Evolutionary conservation across 768 basidiomycete species (phyloP).

Genomic region (Collybia sordida): DNA sequence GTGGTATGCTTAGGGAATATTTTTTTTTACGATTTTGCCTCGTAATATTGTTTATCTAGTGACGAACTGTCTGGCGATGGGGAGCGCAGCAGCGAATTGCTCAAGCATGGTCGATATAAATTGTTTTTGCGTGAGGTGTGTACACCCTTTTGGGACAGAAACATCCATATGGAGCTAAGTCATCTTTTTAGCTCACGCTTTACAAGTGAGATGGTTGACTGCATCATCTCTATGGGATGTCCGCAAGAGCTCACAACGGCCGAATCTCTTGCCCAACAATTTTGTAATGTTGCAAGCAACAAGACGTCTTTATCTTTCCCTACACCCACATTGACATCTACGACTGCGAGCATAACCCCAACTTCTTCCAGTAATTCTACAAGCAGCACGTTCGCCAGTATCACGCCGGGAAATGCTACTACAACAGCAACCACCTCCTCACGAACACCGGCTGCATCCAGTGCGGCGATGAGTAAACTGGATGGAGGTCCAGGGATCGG

Average conservation of each 20-base stretch:
- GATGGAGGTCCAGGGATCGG: too few relatives aligned
- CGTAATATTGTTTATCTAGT: slow-evolving; percentile 27
- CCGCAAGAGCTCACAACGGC: slow-evolving; percentile 33
- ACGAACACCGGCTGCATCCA: slow-evolving; percentile 10
- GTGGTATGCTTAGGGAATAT: slow-evolving; percentile 27
- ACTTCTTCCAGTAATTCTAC: slow-evolving; percentile 4
- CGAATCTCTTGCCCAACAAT: slow-evolving; percentile 45
- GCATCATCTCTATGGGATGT: slow-evolving; percentile 37
- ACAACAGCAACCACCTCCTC: slow-evolving; percentile 3
- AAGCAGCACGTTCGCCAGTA: slow-evolving; percentile 4
- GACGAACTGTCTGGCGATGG: slow-evolving; percentile 39
- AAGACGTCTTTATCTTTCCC: slow-evolving; percentile 22
- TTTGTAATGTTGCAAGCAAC: slow-evolving; percentile 34
- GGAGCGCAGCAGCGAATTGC: slow-evolving; percentile 40
- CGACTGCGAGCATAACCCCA: slow-evolving; percentile 4
- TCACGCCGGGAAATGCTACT: not conserved
- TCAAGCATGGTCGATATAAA: slow-evolving; percentile 43
- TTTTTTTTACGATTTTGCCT: not conserved
- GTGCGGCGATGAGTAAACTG: slow-evolving; percentile 7
- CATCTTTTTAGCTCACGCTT: slow-evolving; percentile 30
- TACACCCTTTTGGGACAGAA: not conserved
- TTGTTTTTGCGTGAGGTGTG: slow-evolving; percentile 46
- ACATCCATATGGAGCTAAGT: not conserved
- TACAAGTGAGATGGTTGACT: slow-evolving; percentile 32
- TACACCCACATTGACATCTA: slow-evolving; percentile 7